These are phyloP conservation scores for Colletotrichum tofieldiae DNA, from an alignment of 2,329 filamentous ascomycete genomes.

Conservation along the genomic window DNA sequence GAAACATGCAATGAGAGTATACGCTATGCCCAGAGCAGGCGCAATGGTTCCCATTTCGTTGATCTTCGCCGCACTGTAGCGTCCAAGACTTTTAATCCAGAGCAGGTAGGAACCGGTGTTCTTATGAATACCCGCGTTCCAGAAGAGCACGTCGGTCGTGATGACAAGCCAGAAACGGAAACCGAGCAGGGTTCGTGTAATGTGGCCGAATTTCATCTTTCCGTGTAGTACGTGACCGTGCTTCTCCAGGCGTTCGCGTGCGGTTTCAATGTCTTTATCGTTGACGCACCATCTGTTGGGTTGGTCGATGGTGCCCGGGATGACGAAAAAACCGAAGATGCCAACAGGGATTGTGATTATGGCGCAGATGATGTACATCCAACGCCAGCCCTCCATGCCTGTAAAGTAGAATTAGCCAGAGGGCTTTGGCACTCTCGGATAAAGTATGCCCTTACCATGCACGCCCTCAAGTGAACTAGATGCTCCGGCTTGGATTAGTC, in stretches of 20 bases:
- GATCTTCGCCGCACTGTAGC: constrained; percentile 65
- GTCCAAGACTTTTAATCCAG: constrained; percentile 58
- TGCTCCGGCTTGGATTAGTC: constrained; percentile 63
- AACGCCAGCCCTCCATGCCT: constrained; percentile 64
- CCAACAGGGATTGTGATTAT: constrained; percentile 70
- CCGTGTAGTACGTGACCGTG: constrained; percentile 59
- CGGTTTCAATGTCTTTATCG: constrained; percentile 47
- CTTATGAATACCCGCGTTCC: constrained; percentile 62
- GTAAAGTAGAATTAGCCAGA: background rate
- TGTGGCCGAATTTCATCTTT: constrained; percentile 51
- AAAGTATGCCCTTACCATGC: constrained; percentile 45
- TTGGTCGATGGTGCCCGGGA: constrained; percentile 65
- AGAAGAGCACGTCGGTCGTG: constrained; percentile 58
- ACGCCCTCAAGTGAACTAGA: constrained; percentile 59
- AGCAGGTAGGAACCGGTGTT: constrained; percentile 55
- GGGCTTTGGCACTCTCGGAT: background rate
- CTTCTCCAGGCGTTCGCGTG: constrained; percentile 51
- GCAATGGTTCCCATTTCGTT: constrained; percentile 57
- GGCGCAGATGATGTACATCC: constrained; percentile 70
- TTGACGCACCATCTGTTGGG: constrained; percentile 62
- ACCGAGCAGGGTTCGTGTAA: constrained; percentile 55
- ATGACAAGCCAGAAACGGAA: constrained; percentile 57
- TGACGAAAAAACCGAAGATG: constrained; percentile 64
- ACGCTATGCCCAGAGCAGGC: constrained; percentile 12
- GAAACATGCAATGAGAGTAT: constrained; percentile 15